Conservation (phyloP, 2,329 filamentous ascomycete genomes). For the Epicoccum nigrum region DNA sequence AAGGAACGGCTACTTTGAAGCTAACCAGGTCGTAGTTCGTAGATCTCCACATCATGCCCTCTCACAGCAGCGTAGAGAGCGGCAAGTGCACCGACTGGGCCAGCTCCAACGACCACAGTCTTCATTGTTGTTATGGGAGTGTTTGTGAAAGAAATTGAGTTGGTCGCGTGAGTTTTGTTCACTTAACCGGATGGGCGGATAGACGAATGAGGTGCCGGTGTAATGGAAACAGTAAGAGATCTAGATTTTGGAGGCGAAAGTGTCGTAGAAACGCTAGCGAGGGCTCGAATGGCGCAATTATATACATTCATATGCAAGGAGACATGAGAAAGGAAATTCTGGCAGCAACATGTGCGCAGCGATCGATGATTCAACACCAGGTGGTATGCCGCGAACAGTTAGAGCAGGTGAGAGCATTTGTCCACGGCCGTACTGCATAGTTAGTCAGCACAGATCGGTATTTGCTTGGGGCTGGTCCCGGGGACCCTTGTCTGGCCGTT, state of each 20-base stretch:
- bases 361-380: constrained; percentile 23
- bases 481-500: constrained; percentile 19
- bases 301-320: constrained; percentile 7
- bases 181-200: constrained; percentile 13
- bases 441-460: constrained; percentile 31
- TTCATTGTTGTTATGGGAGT: constrained; percentile 53
- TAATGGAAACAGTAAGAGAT: constrained; percentile 16
- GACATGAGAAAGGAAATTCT: not conserved
- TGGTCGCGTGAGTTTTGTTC: constrained; percentile 15
- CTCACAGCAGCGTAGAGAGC: constrained; percentile 89
- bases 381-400: not conserved
- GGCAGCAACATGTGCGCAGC: constrained; percentile 10
- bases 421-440: constrained; percentile 15
- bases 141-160: constrained; percentile 5
- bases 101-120: constrained; percentile 85
- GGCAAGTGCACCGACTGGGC: constrained; percentile 89
- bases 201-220: constrained; percentile 4
- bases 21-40: constrained; percentile 89
- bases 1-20: not conserved
- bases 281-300: constrained; percentile 2
- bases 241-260: constrained; percentile 5
- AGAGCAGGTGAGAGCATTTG: constrained; percentile 24
- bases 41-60: constrained; percentile 89
- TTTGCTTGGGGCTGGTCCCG: constrained; percentile 18
- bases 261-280: constrained; percentile 1